Conservation (phyloP, 768 basidiomycete genomes). For the Mycena haematopus region DNA sequence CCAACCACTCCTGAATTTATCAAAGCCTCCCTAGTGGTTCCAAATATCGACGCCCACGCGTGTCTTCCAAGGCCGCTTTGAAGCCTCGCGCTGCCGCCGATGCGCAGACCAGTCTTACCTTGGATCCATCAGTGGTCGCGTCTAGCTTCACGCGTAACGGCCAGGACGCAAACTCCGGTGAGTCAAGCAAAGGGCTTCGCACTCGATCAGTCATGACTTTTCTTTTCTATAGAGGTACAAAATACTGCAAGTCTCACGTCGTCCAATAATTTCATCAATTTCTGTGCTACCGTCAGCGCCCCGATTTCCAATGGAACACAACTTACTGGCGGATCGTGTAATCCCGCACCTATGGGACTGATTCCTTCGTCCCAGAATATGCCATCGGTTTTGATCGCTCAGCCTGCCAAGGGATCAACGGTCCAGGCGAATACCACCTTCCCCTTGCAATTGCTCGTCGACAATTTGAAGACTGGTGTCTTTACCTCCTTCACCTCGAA, state of each 20-base stretch:
- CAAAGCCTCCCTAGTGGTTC: neutral
- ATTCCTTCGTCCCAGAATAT: conserved; percentile 56
- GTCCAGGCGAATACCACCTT: conserved; percentile 56
- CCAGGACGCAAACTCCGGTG: neutral
- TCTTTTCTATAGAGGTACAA: neutral
- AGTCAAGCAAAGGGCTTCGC: neutral
- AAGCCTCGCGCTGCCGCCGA: conserved; percentile 1
- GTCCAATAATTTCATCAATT: conserved; percentile 80
- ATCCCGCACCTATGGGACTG: conserved; percentile 63
- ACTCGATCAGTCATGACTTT: neutral
- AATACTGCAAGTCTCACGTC: conserved; percentile 49
- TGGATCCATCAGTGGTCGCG: conserved; percentile 9
- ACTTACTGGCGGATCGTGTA: conserved; percentile 50
- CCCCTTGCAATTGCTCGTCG: conserved; percentile 55
- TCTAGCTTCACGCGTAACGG: neutral
- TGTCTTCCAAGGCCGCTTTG: neutral
- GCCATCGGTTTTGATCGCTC: conserved; percentile 60
- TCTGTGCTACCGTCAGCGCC: conserved; percentile 54
- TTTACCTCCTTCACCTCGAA: conserved; percentile 56
- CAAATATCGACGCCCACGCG: neutral
- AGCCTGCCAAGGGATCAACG: conserved; percentile 52
- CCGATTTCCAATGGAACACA: conserved; percentile 62
- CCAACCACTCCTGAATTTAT: neutral
- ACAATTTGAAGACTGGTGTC: conserved; percentile 54
- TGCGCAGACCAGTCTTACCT: conserved; percentile 12